Conservation (phyloP, 345 rosid genomes). For the Eucalyptus sideroxylon region DNA sequence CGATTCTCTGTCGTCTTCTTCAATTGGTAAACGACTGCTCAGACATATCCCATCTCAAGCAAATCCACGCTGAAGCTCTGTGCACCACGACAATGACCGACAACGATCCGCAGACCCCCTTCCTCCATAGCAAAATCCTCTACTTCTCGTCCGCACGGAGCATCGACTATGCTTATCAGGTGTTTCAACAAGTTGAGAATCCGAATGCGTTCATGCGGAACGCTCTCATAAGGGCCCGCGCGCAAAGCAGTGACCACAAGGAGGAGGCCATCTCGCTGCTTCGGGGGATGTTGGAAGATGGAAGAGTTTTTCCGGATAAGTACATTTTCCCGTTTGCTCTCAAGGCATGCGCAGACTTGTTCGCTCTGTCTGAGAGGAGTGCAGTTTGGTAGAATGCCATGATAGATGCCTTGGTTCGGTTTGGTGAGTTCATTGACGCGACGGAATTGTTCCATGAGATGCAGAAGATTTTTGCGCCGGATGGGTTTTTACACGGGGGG, state of each 20-base stretch:
- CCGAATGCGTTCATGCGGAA: slow-evolving; percentile 81
- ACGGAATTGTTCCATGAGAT: too few species aligned
- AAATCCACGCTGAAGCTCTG: slow-evolving; percentile 56
- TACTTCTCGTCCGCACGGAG: slow-evolving; percentile 17
- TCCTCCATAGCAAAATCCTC: slow-evolving; percentile 54
- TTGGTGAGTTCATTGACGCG: too few species aligned
- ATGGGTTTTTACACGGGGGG: too few species aligned
- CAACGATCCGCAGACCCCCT: slow-evolving; percentile 15
- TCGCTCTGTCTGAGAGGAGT: neutral
- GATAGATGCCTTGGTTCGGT: too few species aligned
- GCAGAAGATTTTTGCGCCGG: too few species aligned
- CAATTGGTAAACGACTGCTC: slow-evolving; percentile 23
- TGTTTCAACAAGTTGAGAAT: slow-evolving; percentile 28
- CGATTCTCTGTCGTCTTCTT: slow-evolving; percentile 16
- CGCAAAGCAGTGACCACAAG: slow-evolving; percentile 29
- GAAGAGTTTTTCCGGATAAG: slow-evolving; percentile 35
- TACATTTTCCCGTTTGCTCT: slow-evolving; percentile 76
- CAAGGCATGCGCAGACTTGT: slow-evolving; percentile 64
- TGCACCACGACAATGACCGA: slow-evolving; percentile 28
- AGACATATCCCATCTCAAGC: slow-evolving; percentile 49
- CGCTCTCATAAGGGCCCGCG: slow-evolving; percentile 64
- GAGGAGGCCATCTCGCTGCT: slow-evolving; percentile 37
- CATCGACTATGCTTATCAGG: neutral
- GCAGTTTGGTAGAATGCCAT: too few species aligned
- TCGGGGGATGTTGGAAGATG: slow-evolving; percentile 35